Percentiles rank a stretch among this genome's conserved stretches.
These are phyloP conservation scores for Gossypium anomalum DNA, from an alignment of 345 rosid species.

Conservation along the genomic window DNA sequence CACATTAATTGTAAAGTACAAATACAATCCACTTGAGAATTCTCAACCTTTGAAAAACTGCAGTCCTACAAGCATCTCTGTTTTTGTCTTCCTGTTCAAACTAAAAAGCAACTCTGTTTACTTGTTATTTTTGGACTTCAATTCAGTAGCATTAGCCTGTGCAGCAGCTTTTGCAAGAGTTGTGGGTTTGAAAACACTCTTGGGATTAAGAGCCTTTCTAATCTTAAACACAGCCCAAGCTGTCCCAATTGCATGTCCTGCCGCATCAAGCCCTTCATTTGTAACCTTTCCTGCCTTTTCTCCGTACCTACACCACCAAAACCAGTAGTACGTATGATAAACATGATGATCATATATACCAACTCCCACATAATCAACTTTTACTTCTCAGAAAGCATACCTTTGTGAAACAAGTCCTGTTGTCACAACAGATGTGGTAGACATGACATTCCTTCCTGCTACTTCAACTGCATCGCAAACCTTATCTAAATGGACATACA, in stretches of 20 bases:
- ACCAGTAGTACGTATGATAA: neutral
- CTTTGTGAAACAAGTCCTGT: conserved; percentile 75
- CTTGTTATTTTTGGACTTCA: conserved; percentile 41
- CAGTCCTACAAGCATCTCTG: neutral
- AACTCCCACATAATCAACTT: neutral
- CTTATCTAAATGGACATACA: conserved; percentile 41
- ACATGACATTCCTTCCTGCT: conserved; percentile 88
- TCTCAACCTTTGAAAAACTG: neutral
- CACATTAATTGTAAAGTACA: neutral
- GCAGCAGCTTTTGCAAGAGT: conserved; percentile 65
- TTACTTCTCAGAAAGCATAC: conserved; percentile 24
- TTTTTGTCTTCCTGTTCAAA: neutral
- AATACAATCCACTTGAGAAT: neutral
- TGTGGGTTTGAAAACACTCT: conserved; percentile 65
- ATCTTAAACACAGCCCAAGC: conserved; percentile 97
- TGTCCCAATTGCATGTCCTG: conserved; percentile 83
- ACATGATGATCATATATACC: neutral
- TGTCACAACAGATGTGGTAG: conserved; percentile 77
- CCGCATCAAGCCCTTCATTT: conserved; percentile 60
- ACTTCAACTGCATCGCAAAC: conserved; percentile 90
- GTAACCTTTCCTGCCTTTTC: conserved; percentile 50
- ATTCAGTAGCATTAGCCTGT: conserved; percentile 33
- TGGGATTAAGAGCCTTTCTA: conserved; percentile 76
- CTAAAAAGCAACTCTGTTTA: neutral
- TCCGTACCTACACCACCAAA: conserved; percentile 55